Conservation (phyloP, 306 rosid species). For the Carpinus fangiana region DNA sequence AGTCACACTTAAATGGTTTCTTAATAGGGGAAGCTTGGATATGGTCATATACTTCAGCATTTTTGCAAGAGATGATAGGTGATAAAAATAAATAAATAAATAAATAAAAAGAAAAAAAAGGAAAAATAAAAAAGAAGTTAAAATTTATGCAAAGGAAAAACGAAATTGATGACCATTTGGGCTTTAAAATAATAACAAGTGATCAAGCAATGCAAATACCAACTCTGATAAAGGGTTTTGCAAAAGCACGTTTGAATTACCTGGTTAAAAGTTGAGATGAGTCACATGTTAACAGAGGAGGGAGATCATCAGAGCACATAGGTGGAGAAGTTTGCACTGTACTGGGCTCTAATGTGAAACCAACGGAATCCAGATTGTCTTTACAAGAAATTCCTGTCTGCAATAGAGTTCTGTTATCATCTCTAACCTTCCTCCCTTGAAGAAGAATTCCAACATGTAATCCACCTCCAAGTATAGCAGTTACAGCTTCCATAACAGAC, state of each 20-base stretch:
- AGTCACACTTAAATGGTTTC: neutral
- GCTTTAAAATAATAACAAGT: neutral
- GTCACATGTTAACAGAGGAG: conserved; percentile 45
- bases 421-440: conserved; percentile 76
- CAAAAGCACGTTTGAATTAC: conserved; percentile 40
- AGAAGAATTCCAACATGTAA: conserved; percentile 67
- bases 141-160: neutral
- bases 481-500: conserved; percentile 79
- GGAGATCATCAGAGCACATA: conserved; percentile 43
- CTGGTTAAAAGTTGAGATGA: conserved; percentile 42
- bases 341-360: conserved; percentile 76
- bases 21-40: neutral
- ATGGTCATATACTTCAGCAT: neutral
- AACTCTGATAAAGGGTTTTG: conserved; percentile 9
- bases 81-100: too few relatives aligned
- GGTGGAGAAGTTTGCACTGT: conserved; percentile 46
- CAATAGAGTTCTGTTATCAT: conserved; percentile 69
- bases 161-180: neutral
- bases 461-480: conserved; percentile 68
- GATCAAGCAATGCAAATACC: neutral
- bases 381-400: conserved; percentile 81
- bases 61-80: neutral
- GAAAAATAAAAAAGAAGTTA: neutral
- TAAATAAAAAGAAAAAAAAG: too few relatives aligned
- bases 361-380: conserved; percentile 67